Evolutionary conservation across 768 basidiomycete genomes (phyloP).

Genomic region (Rhizopogon roseolus): DNA sequence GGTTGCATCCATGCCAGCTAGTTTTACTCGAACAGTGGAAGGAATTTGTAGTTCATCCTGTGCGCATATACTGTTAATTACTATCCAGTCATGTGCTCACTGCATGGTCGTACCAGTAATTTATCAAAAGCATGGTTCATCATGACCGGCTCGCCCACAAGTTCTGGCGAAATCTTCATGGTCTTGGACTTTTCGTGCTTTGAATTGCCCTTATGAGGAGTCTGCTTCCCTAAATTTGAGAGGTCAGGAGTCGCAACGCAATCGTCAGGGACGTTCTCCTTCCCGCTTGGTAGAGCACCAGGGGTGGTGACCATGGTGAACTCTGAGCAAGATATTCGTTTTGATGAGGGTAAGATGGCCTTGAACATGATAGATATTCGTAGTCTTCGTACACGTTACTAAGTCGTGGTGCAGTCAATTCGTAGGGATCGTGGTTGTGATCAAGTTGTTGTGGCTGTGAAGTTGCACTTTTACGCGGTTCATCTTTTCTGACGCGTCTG

Average conservation of each 20-base stretch:
- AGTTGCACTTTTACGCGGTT: constrained; percentile 21
- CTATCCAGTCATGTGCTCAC: not conserved
- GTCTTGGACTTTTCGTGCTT: constrained; percentile 41
- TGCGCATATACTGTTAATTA: constrained; percentile 4
- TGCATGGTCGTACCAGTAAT: constrained; percentile 55
- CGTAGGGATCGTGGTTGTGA: not conserved
- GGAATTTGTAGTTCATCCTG: constrained; percentile 92
- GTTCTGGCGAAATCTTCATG: constrained; percentile 38
- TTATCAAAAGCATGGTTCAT: constrained; percentile 76
- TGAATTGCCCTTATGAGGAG: constrained; percentile 12
- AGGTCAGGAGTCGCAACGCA: constrained; percentile 27
- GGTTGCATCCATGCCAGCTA: constrained; percentile 73
- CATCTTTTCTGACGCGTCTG: constrained; percentile 22
- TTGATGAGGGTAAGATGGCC: constrained; percentile 60
- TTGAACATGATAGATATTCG: constrained; percentile 63
- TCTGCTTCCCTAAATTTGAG: constrained; percentile 20
- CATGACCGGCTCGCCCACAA: constrained; percentile 29
- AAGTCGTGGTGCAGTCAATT: not conserved
- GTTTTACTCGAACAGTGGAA: constrained; percentile 67
- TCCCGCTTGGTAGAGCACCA: constrained; percentile 47
- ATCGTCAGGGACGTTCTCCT: constrained; percentile 62
- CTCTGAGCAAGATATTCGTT: constrained; percentile 60
- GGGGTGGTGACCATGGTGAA: constrained; percentile 67
- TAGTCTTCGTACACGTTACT: constrained; percentile 4
- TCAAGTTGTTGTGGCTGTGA: not conserved